Base-by-base conservation (phyloP, 1,284 basidiomycete species). In the Flammula alnicola region DNA sequence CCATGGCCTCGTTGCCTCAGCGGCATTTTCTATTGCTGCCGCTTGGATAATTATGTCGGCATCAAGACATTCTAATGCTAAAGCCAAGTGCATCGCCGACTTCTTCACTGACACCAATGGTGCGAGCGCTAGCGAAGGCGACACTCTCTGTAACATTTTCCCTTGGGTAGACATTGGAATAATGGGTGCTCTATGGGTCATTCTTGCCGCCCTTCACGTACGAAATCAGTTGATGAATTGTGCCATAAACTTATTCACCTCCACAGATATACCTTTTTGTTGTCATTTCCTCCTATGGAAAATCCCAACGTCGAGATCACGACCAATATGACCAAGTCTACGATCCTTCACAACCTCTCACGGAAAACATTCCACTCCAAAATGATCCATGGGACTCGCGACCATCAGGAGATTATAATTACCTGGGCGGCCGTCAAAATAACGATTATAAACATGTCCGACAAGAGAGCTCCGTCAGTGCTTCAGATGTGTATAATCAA, bases 141-240 rank as follows among this genome's bases (percentile, higher is more conserved):
- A 84, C 38, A 83, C 79, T 1, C 74, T 96, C 12, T 96, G 94
- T 71, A 77, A 86, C 43, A 87, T 95, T 46, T 94, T 96, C 64
- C 78, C 92, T 5, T 96, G 92, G 92, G 88, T 91, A 4, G 88
- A 91, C 63, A 74, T 96, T n/a, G 94, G 94, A 29, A 73, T 96
- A 54, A 95, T 96, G 92, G 88, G 78, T 16, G 90, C 82, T 3
- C 72, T 95, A 14, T 96, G 92, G 90, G 68, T 88, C 5, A 63
- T 95, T 9, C 75, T 96, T 23, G 82, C 80, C 17, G 73, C 89
- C 46, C 74, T 90, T 44, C 91, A 95, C 71, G 86, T 88, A 64
- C 61, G 67, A 52, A n/a, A 29, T 20, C 33, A 27, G 66, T 49
- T 44, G 10, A 25, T 22, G 16, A 14, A 30, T 30, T 17, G 16